Evolutionary conservation across 306 rosid genomes (phyloP).

Genomic region (Glycine tomentella): DNA sequence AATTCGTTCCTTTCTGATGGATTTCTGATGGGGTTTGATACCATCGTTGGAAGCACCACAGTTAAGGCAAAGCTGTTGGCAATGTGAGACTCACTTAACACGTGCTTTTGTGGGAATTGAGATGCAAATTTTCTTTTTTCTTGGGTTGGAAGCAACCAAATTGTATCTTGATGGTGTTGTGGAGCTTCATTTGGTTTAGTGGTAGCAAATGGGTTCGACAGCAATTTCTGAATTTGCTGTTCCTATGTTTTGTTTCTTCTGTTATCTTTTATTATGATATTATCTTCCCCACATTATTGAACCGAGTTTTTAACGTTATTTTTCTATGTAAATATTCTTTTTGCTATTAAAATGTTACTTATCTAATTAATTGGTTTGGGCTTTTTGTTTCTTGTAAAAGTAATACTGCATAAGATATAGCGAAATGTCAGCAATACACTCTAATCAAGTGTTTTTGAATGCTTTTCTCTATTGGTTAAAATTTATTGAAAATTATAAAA

Average conservation of each 20-base stretch:
- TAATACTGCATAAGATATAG: background rate
- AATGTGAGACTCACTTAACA: conserved; percentile 26
- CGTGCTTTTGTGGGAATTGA: conserved; percentile 14
- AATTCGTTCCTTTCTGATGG: background rate
- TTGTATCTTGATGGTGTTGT: background rate
- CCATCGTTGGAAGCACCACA: conserved; percentile 30
- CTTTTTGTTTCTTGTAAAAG: background rate
- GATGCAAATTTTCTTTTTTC: conserved; percentile 18
- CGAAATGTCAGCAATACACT: no score
- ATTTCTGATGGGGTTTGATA: conserved; percentile 31
- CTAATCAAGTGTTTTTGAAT: no score
- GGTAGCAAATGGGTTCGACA: conserved; percentile 35
- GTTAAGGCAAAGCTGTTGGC: conserved; percentile 40
- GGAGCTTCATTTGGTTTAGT: conserved; percentile 37
- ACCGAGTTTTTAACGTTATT: background rate
- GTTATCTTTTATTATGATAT: no score
- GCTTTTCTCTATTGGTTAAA: no score
- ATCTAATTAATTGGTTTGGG: background rate
- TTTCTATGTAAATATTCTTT: conserved; percentile 42
- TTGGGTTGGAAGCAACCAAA: background rate
- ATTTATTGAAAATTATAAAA: no score
- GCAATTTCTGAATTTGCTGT: conserved; percentile 35
- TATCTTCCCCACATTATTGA: background rate
- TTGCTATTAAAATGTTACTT: background rate
- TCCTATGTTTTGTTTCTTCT: background rate